These are phyloP conservation scores for Colletotrichum cordylinicola DNA, from an alignment of 2,329 filamentous ascomycete species.

Conservation along the genomic window DNA sequence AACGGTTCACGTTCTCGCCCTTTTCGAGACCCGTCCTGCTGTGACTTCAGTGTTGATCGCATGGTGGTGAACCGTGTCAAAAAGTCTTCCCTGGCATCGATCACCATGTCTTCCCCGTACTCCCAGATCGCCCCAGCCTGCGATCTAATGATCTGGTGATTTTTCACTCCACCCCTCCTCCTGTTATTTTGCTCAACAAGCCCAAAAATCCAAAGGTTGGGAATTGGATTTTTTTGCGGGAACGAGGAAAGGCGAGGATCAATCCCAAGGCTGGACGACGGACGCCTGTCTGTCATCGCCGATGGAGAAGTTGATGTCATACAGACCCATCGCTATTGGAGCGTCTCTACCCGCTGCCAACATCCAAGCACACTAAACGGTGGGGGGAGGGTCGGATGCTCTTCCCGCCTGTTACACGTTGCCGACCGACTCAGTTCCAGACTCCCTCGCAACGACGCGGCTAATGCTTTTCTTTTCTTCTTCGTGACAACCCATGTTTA, in stretches of 20 bases:
- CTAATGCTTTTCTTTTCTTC: neutral
- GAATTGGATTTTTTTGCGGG: neutral
- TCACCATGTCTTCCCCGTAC: neutral
- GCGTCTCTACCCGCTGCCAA: neutral
- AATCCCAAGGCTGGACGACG: neutral
- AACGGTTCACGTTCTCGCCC: neutral
- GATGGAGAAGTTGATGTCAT: slow-evolving; percentile 20
- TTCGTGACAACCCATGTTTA: neutral
- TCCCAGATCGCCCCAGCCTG: neutral
- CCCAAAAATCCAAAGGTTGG: neutral
- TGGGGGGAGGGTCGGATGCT: neutral
- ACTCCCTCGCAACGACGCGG: neutral
- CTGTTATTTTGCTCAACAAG: neutral
- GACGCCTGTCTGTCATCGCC: neutral
- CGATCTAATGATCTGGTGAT: neutral
- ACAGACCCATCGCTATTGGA: neutral
- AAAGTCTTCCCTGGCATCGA: neutral
- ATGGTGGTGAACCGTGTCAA: neutral
- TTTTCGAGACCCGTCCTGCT: neutral
- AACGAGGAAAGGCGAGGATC: neutral
- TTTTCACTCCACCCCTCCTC: neutral
- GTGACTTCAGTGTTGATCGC: neutral
- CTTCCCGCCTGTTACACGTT: neutral
- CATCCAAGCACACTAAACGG: neutral
- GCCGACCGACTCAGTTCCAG: neutral